These are phyloP conservation scores for Xerocomus brunneocitrinus DNA, from an alignment of 768 basidiomycete genomes.

Conservation along the genomic window DNA sequence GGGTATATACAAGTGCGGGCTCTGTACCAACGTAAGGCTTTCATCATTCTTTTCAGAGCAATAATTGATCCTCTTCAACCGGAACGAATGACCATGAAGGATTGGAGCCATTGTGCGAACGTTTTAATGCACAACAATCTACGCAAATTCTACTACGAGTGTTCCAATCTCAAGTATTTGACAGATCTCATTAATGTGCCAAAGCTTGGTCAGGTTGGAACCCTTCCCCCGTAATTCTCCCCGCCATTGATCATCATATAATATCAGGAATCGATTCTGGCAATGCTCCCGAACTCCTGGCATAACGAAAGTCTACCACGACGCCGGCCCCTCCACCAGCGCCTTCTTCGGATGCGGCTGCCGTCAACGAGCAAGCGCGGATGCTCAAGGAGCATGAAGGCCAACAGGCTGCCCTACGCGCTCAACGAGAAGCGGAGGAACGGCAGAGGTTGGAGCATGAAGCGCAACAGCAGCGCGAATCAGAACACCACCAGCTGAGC, in stretches of 20 bases:
- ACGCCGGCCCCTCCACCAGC: constrained; percentile 66
- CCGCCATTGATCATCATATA: background rate
- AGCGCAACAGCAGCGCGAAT: constrained; percentile 77
- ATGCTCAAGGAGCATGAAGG: constrained; percentile 96
- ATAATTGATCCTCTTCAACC: constrained; percentile 29
- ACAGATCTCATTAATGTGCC: constrained; percentile 98
- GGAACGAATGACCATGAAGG: constrained; percentile 89
- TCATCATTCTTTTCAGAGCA: background rate
- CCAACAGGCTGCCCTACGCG: constrained; percentile 83
- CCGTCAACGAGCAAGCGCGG: constrained; percentile 84
- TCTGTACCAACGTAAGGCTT: constrained; percentile 80
- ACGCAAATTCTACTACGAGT: constrained; percentile 98
- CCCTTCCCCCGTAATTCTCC: background rate
- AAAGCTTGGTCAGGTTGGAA: constrained; percentile 79
- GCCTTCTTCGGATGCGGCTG: constrained; percentile 64
- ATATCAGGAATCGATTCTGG: constrained; percentile 79
- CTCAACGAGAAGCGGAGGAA: constrained; percentile 81
- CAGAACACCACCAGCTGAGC: constrained; percentile 87
- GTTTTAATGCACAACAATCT: constrained; percentile 85
- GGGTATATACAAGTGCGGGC: constrained; percentile 87
- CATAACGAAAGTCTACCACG: constrained; percentile 58
- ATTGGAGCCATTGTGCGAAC: constrained; percentile 80
- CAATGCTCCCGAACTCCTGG: constrained; percentile 80
- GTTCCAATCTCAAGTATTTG: constrained; percentile 96
- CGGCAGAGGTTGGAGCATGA: constrained; percentile 72